Conservation (phyloP, 768 basidiomycete genomes). For the Fomitopsis pulvina region DNA sequence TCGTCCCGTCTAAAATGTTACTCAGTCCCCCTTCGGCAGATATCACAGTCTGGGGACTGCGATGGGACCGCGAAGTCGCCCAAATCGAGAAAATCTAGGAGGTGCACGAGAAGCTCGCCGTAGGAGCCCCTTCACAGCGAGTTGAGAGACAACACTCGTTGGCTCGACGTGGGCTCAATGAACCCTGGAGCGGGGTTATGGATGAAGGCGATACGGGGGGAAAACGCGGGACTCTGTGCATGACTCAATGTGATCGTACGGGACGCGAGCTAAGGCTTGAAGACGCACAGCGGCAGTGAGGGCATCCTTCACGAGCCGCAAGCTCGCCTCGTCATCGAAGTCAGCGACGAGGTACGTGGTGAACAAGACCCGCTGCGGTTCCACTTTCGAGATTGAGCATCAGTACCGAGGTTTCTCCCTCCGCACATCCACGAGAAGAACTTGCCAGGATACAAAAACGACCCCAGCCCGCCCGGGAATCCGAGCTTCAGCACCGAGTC, state of each 20-base stretch:
- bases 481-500: constrained; percentile 44
- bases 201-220: constrained; percentile 65
- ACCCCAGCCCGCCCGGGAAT: constrained; percentile 32
- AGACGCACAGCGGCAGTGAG: constrained; percentile 55
- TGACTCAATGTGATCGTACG: constrained; percentile 3
- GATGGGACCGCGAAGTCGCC: constrained; percentile 8
- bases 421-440: constrained; percentile 2
- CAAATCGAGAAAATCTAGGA: constrained; percentile 36
- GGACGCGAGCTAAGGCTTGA: not conserved
- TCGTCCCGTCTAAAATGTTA: constrained; percentile 29
- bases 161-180: constrained; percentile 13
- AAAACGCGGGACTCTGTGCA: constrained; percentile 37
- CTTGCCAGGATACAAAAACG: constrained; percentile 65
- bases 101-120: constrained; percentile 30
- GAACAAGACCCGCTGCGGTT: constrained; percentile 28
- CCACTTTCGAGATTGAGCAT: constrained; percentile 3
- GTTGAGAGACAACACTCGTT: constrained; percentile 39
- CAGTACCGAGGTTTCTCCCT: not conserved
- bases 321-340: constrained; percentile 58
- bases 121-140: constrained; percentile 37
- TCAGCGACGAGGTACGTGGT: constrained; percentile 70
- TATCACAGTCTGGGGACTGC: constrained; percentile 35
- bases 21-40: constrained; percentile 24
- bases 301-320: constrained; percentile 55
- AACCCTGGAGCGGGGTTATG: constrained; percentile 50